Evolutionary conservation across 257 asterid species (phyloP), one percentile per base, ranked within the genome.

Genomic region (Eustoma russellianum): DNA sequence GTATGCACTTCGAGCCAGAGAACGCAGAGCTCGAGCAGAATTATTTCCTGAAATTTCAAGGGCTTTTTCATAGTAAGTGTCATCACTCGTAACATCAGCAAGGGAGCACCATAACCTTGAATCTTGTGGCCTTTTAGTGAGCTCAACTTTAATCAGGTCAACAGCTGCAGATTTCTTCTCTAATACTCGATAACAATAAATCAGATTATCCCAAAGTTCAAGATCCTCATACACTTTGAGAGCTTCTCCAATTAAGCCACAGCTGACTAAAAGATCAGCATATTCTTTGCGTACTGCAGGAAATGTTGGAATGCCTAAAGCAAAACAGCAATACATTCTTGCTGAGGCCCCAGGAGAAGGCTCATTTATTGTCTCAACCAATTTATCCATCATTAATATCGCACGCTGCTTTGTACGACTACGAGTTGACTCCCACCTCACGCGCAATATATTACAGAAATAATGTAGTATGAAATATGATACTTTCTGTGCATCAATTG

Each of bases 121-220:
- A 69, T 91, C 96, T 50, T 64, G 63, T 24, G 98, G 94, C 67
- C 77, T 82, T 57, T 82, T 81, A 30, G 75, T 68, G 19, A 91
- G 69, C 47, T 80, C 76, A 52, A 62, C 66, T 58, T 73, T 79
- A 49, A 87, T 85, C 61, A 91, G 97, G 35, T 87, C 95, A 51
- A 88, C 89, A 9, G 95, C 95, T 40, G 95, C 97, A 53, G 97
- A 74, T 80, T 82, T 91, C 75, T 87, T 91, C 65, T 85, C 94
- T 86, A 87, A 67, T 66, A 84, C 48, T 33, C 67, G 67, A 68
- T 87, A 91, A 69, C 97, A 87, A 52, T 74, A 59, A 51, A 91
- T 91, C 55, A 91, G 74, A 75, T 85, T 84, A 75, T 91, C 98
- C 98, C 98, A 91, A 38, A 87, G 86, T 81, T 91, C 98, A 52